phyloP scores from a whole-genome alignment of 2,329 filamentous ascomycete species.

The Fusarium nygamai region DNA sequence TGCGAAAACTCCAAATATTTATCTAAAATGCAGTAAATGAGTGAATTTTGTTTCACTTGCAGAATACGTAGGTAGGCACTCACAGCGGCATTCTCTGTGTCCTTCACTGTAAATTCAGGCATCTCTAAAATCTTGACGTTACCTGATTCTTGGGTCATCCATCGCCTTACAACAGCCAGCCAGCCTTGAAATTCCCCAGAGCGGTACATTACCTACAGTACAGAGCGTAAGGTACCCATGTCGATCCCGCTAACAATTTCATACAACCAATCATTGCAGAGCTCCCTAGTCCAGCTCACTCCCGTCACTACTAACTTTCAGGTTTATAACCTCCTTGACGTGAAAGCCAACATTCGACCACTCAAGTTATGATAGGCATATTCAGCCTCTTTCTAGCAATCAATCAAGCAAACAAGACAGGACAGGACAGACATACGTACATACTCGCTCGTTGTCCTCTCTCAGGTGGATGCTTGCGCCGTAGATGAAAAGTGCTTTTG shows the following conservation, averaged over 20 bases:
- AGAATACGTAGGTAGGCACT: not conserved
- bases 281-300: constrained; percentile 12
- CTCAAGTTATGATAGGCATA: constrained; percentile 13
- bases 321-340: not conserved
- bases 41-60: too few species aligned
- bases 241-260: constrained; percentile 33
- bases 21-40: not conserved
- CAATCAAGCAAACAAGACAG: constrained; percentile 7
- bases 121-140: not conserved
- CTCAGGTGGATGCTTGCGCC: not conserved
- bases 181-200: constrained; percentile 12
- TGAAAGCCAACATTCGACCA: constrained; percentile 20
- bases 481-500: constrained; percentile 24
- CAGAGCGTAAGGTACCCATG: not conserved
- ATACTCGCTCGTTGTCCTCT: not conserved
- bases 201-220: not conserved
- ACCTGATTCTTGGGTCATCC: not conserved
- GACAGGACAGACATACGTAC: not conserved
- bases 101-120: not conserved
- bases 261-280: constrained; percentile 17
- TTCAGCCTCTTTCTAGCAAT: not conserved
- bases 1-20: not conserved
- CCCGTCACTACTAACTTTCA: not conserved
- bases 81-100: not conserved
- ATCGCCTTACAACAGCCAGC: not conserved